These are phyloP conservation scores for Hymenoscyphus fraxineus DNA, from an alignment of 2,329 filamentous ascomycete species.

Conservation along the genomic window DNA sequence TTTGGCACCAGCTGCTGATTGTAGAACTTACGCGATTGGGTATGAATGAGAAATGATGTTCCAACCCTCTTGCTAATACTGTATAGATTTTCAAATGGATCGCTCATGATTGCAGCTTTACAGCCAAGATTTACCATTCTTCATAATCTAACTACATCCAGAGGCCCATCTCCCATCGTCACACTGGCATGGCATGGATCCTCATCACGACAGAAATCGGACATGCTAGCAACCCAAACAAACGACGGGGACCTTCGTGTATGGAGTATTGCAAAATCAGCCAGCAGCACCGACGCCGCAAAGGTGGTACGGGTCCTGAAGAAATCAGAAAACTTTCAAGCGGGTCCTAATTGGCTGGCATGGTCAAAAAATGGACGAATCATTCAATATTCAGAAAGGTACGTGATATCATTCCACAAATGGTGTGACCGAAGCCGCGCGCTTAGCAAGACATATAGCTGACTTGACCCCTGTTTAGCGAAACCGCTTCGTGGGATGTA, in stretches of 20 bases:
- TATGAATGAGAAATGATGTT: slow-evolving; percentile 38
- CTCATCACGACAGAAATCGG: slow-evolving; percentile 90
- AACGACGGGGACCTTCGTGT: slow-evolving; percentile 88
- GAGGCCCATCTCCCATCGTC: slow-evolving; percentile 81
- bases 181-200: slow-evolving; percentile 94
- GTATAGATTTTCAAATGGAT: slow-evolving; percentile 85
- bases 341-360: slow-evolving; percentile 89
- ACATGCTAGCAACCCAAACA: slow-evolving; percentile 94
- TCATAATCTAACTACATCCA: slow-evolving; percentile 82
- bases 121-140: slow-evolving; percentile 91
- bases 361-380: slow-evolving; percentile 99
- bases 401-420: slow-evolving; percentile 41
- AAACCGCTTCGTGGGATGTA: slow-evolving; percentile 95
- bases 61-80: slow-evolving; percentile 17
- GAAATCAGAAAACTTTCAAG: slow-evolving; percentile 66
- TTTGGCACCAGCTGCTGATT: slow-evolving; percentile 82
- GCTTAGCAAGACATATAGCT: slow-evolving; percentile 41
- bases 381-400: slow-evolving; percentile 89
- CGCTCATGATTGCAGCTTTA: slow-evolving; percentile 81
- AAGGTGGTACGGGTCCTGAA: slow-evolving; percentile 87
- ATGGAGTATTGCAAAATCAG: slow-evolving; percentile 89
- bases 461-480: slow-evolving; percentile 48
- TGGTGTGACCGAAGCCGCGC: slow-evolving; percentile 40
- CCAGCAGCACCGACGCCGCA: slow-evolving; percentile 68
- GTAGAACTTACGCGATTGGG: slow-evolving; percentile 94